Evolutionary conservation across 805 yeast species (phyloP), one percentile per base, ranked within the genome.

Genomic region (Alloascoidea hylecoeti): DNA sequence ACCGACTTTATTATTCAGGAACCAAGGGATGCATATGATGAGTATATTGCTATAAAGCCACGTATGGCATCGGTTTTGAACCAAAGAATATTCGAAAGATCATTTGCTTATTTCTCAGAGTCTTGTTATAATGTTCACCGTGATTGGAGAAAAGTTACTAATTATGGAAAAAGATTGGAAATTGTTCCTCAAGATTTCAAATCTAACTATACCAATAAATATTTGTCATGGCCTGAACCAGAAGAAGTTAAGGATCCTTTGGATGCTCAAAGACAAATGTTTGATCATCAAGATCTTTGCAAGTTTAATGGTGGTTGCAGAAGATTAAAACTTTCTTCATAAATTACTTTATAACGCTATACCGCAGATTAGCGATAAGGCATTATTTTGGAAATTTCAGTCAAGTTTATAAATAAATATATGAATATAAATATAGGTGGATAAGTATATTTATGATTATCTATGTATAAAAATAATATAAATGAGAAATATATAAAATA

Each of bases 111-210:
- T 57, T 62, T 70, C 51, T 66, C 74, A n/a, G 68, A 56, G 15
- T 64, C 72, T 14, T 57, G 68, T 44, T 66, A 58, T 56, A 70
- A 70, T 44, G 75, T 69, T 35, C 66, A 65, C 48, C 63, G 76
- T 45, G 76, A 70, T 53, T 70, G 76, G 76, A 59, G 52, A 38
- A 70, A 70, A 56, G 76, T 70, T 41, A 70, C 70, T 36, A 63
- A 63, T 37, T 70, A 70, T 48, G 75, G 75, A 41, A 68, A 70
- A 52, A 60, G 76, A 50, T 58, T 70, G 49, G 64, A 63, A 18
- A 66, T 70, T 41, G 56, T 70, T 46, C 73, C 72, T 35, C 49
- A 44, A n/a, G 72, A 64, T 44, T 70, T 65, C 49, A 47, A 51
- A 36, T 53, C 75, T 35, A 70, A 70, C 56, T 70, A 69, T 52